A percentile compares a stretch with the other conserved stretches of the same genome.
These are phyloP conservation scores for Aegilops sharonensis DNA, from an alignment of 176 grass and related monocot genomes.

Conservation along the genomic window DNA sequence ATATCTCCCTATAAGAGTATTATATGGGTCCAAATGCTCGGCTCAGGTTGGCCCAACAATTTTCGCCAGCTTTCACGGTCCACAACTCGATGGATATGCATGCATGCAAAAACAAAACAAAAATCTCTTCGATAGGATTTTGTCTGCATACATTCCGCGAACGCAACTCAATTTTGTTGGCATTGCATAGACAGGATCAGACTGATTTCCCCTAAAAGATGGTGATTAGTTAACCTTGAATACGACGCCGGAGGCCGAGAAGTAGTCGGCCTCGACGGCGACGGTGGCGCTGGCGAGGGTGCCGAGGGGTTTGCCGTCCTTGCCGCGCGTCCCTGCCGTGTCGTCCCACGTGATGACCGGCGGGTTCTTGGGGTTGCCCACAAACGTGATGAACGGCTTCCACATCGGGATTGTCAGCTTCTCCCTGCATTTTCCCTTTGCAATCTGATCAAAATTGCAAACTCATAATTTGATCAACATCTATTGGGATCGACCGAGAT, in stretches of 20 bases:
- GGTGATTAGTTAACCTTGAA: conserved; percentile 28
- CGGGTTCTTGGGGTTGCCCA: conserved; percentile 31
- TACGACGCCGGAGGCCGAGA: conserved; percentile 32
- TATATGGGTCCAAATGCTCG: too few relatives aligned
- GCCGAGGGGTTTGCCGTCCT: conserved; percentile 27
- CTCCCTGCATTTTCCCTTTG: conserved; percentile 25
- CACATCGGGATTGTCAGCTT: conserved; percentile 38
- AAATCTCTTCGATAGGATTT: too few relatives aligned
- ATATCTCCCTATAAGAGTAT: neutral
- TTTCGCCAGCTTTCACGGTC: too few relatives aligned
- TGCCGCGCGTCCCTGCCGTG: conserved; percentile 37
- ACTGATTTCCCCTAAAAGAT: too few relatives aligned
- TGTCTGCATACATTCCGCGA: too few relatives aligned
- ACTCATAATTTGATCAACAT: neutral
- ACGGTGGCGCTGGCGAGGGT: conserved; percentile 39
- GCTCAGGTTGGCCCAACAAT: too few relatives aligned
- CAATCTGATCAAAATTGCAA: neutral
- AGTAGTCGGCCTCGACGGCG: conserved; percentile 48
- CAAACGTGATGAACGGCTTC: conserved; percentile 49
- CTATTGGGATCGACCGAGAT: neutral
- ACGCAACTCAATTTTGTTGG: too few relatives aligned
- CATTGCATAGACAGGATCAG: too few relatives aligned
- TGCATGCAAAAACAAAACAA: neutral
- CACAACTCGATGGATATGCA: too few relatives aligned
- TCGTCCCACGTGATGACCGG: conserved; percentile 39